Evolutionary conservation across 257 asterid genomes (phyloP), one percentile per base, ranked within the genome.

Genomic region (Eustoma russellianum): DNA sequence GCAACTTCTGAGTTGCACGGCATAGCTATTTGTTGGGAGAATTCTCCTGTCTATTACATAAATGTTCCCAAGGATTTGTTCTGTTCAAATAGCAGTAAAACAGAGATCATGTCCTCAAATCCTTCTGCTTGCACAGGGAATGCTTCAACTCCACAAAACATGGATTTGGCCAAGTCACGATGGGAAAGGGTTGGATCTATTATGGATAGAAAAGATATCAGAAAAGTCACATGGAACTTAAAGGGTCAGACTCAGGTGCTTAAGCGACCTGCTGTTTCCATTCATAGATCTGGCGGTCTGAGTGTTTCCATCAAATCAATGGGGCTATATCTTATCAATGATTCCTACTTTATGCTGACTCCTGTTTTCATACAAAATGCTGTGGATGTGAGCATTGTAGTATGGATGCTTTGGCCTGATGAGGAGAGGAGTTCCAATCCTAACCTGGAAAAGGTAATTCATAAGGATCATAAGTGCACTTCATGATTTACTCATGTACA

Each of bases 341-440:
- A 76, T 60, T 68, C 79, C 28, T 71, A 76, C 67, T 74, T 66
- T 68, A 68, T 82, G 81, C 69, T 91, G 58, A 56, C 83, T 52
- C 76, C 94, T 40, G 57, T 78, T 70, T 68, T 64, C 41, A 55
- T 84, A 62, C 74, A 78, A 68, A 68, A 64, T 70, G 81, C 81
- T 46, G 70, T 87, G 69, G 98, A 91, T 67, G 57, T 87, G 76
- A 71, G 79, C 55, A 69, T 87, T 53, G 82, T 74, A 46, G 79
- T 90, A 46, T 91, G 98, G 98, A 83, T 82, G 59, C 94, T 91
- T 65, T 84, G 95, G 48, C 98, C 98, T 56, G 98, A 90, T 74
- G 95, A 83, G 72, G 98, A 79, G 80, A 86, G 66, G 79, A 81
- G 92, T 65, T 83, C 96, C 51, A 65, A 46, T 64, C 95, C 94